phyloP scores from a whole-genome alignment of 371 early-diverging fungal species.

The Massospora cicadina region DNA sequence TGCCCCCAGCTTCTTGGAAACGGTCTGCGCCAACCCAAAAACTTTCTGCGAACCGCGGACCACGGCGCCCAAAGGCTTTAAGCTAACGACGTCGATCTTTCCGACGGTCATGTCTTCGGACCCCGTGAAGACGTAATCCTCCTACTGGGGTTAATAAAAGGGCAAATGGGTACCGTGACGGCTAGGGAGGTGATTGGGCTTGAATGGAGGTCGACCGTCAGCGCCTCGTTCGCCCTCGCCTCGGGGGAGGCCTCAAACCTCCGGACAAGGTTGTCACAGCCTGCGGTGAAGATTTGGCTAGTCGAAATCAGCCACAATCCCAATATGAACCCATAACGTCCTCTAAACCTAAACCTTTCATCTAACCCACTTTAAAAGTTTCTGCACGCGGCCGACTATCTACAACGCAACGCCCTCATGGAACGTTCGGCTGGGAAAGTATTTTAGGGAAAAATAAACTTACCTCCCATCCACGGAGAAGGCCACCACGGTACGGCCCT shows the following conservation, averaged over 20 bases:
- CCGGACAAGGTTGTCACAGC: neutral
- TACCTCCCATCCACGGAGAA: conserved; percentile 4
- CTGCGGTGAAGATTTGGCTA: neutral
- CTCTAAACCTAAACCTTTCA: too few relatives aligned
- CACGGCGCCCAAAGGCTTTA: neutral
- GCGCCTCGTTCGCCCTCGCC: neutral
- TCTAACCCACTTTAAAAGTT: too few relatives aligned
- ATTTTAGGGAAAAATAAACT: conserved; percentile 1
- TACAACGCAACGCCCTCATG: too few relatives aligned
- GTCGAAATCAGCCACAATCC: too few relatives aligned
- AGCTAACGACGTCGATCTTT: neutral
- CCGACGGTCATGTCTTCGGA: neutral
- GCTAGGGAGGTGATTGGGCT: neutral
- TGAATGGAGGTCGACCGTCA: neutral
- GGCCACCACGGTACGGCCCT: neutral
- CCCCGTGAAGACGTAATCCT: neutral
- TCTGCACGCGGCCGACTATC: too few relatives aligned
- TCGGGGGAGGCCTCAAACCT: neutral
- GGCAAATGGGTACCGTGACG: neutral
- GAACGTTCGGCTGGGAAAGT: too few relatives aligned
- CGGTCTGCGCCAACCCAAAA: neutral
- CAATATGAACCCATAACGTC: too few relatives aligned
- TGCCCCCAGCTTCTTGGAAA: neutral
- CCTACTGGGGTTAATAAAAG: neutral
- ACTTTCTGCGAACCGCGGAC: neutral